A percentile compares a stretch with the other conserved stretches of the same genome.
Conservation (phyloP, 371 early-diverging fungal genomes). For the Rhizomucor miehei region DNA sequence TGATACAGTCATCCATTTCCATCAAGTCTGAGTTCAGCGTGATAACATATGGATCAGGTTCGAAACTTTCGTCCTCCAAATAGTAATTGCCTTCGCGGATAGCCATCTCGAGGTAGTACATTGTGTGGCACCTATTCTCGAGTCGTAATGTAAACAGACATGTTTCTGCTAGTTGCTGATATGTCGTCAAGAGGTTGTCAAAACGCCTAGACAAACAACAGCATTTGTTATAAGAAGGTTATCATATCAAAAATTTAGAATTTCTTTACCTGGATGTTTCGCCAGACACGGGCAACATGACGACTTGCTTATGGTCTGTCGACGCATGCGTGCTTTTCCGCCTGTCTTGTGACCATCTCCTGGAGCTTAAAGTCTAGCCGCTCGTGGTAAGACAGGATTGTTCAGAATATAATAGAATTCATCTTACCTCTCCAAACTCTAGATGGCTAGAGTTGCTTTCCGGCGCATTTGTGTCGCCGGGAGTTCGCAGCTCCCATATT, state of each 20-base stretch:
- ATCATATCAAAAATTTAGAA: background rate
- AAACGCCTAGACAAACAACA: conserved; percentile 30
- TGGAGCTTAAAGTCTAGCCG: conserved; percentile 7
- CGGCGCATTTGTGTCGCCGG: conserved; percentile 5
- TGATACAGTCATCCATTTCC: conserved; percentile 70
- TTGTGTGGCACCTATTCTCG: conserved; percentile 83
- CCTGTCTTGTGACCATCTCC: conserved; percentile 13
- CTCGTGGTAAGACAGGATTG: too few relatives aligned
- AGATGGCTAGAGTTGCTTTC: background rate
- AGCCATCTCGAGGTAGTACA: conserved; percentile 88
- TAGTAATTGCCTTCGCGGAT: conserved; percentile 84
- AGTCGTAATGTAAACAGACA: conserved; percentile 79
- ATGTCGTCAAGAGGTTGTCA: conserved; percentile 57
- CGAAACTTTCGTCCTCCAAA: conserved; percentile 68
- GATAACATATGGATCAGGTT: conserved; percentile 87
- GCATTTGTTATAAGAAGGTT: background rate
- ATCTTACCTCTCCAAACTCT: conserved; percentile 2
- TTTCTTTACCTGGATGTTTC: conserved; percentile 34
- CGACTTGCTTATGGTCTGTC: conserved; percentile 6
- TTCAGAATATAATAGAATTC: background rate
- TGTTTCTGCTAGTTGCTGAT: conserved; percentile 72
- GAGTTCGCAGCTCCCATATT: conserved; percentile 57
- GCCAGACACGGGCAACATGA: conserved; percentile 33
- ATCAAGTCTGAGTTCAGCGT: conserved; percentile 78
- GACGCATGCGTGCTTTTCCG: conserved; percentile 3